Evolutionary conservation across 192 early-diverging fungal species (phyloP).

Genomic region (Coemansia sp.): DNA sequence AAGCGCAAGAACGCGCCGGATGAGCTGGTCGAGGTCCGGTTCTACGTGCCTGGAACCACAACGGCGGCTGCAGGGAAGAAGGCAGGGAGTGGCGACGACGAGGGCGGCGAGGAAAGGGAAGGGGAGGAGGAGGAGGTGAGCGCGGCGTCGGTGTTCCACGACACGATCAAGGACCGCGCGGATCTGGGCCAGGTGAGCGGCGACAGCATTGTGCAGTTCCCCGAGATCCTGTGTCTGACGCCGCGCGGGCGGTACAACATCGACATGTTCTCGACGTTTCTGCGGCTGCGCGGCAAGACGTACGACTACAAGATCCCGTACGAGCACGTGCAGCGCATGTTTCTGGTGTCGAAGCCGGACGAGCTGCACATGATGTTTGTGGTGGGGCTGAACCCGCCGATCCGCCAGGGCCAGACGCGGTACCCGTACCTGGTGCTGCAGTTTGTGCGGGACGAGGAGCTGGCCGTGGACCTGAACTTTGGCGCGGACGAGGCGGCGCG

Average conservation of each 20-base stretch:
- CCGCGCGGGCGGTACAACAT: constrained; percentile 94
- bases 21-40: constrained; percentile 84
- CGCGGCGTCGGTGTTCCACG: constrained; percentile 76
- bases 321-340: constrained; percentile 77
- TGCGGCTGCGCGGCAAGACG: constrained; percentile 95
- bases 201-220: constrained; percentile 88
- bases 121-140: constrained; percentile 62
- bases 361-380: constrained; percentile 91
- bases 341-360: constrained; percentile 90
- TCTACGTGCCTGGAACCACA: constrained; percentile 85
- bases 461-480: constrained; percentile 77
- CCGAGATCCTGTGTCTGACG: constrained; percentile 85
- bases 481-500: constrained; percentile 69
- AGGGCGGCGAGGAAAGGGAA: constrained; percentile 53
- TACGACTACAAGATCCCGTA: constrained; percentile 98
- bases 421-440: constrained; percentile 97
- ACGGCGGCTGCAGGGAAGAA: constrained; percentile 57
- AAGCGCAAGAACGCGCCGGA: constrained; percentile 64
- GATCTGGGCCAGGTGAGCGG: constrained; percentile 85
- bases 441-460: constrained; percentile 91
- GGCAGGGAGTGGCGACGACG: constrained; percentile 38
- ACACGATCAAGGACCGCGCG: constrained; percentile 86
- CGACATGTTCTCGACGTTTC: constrained; percentile 85
- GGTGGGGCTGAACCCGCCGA: constrained; percentile 91
- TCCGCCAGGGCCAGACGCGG: constrained; percentile 94